A percentile compares a stretch with the other conserved stretches of the same genome.
phyloP scores from a whole-genome alignment of 345 rosid genomes.

The Angophora floribunda region DNA sequence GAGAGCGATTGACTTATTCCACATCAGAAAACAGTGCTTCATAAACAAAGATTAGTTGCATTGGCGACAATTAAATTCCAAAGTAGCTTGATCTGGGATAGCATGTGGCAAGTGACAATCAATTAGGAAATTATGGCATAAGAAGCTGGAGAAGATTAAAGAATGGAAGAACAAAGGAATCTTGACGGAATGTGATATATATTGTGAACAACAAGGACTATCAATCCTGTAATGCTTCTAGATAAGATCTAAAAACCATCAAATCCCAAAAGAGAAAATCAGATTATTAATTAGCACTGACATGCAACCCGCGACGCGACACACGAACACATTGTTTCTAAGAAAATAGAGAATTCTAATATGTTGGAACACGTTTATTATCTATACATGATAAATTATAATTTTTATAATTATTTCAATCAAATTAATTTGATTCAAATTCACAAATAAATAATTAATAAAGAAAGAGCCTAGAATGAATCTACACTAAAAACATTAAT shows the following conservation, averaged over 20 bases:
- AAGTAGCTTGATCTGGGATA: neutral
- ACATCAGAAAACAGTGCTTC: neutral
- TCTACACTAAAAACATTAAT: too few relatives aligned
- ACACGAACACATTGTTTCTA: too few relatives aligned
- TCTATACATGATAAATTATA: too few relatives aligned
- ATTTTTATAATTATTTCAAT: too few relatives aligned
- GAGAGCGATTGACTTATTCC: neutral
- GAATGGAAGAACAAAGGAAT: neutral
- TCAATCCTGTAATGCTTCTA: neutral
- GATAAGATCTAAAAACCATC: neutral
- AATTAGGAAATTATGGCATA: neutral
- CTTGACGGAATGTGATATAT: neutral
- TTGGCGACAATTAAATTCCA: neutral
- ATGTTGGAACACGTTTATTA: too few relatives aligned
- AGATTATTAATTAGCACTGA: too few relatives aligned
- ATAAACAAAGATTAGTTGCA: neutral
- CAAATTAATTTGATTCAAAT: too few relatives aligned
- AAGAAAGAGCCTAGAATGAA: too few relatives aligned
- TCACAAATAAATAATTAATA: too few relatives aligned
- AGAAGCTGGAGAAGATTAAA: neutral
- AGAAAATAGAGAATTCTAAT: too few relatives aligned
- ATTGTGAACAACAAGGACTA: neutral
- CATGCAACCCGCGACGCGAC: too few relatives aligned
- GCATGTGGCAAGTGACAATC: neutral
- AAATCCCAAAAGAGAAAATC: neutral